These are phyloP conservation scores for Ascochyta lentis DNA, from an alignment of 2,329 filamentous ascomycete genomes.

Conservation along the genomic window DNA sequence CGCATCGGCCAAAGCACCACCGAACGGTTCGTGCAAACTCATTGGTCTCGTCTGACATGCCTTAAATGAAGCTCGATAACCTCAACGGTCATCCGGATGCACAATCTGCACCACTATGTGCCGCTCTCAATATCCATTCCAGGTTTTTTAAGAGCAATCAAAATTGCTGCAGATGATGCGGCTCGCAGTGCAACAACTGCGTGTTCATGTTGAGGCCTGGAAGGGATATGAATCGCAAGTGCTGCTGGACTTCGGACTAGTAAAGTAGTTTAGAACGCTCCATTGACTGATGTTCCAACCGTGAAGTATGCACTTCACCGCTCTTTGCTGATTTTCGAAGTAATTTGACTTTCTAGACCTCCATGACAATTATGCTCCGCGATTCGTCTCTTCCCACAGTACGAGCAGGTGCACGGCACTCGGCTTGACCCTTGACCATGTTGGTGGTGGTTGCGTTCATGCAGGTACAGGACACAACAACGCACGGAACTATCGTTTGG, in stretches of 20 bases:
- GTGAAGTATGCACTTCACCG: constrained; percentile 1
- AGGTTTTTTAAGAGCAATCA: neutral
- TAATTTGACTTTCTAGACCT: neutral
- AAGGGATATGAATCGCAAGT: constrained; percentile 10
- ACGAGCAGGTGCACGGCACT: neutral
- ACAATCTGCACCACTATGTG: constrained; percentile 10
- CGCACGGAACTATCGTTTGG: neutral
- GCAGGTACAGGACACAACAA: constrained; percentile 5
- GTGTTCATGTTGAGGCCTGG: neutral
- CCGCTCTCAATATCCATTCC: constrained; percentile 2
- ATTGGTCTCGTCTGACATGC: constrained; percentile 7
- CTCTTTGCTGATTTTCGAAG: constrained; percentile 1
- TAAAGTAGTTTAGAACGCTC: constrained; percentile 4
- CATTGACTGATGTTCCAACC: neutral
- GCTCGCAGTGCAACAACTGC: neutral
- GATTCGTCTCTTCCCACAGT: neutral
- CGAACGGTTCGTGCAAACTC: constrained; percentile 7
- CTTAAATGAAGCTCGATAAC: neutral
- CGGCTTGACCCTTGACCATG: constrained; percentile 1
- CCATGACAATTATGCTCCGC: neutral
- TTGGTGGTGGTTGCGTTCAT: constrained; percentile 17
- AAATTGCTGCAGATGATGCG: neutral
- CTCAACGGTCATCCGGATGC: constrained; percentile 1
- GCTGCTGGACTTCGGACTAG: constrained; percentile 9
- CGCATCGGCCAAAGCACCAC: constrained; percentile 12